Evolutionary conservation across 441 rosid species (phyloP).

Genomic region (Bruguiera hainesii): DNA sequence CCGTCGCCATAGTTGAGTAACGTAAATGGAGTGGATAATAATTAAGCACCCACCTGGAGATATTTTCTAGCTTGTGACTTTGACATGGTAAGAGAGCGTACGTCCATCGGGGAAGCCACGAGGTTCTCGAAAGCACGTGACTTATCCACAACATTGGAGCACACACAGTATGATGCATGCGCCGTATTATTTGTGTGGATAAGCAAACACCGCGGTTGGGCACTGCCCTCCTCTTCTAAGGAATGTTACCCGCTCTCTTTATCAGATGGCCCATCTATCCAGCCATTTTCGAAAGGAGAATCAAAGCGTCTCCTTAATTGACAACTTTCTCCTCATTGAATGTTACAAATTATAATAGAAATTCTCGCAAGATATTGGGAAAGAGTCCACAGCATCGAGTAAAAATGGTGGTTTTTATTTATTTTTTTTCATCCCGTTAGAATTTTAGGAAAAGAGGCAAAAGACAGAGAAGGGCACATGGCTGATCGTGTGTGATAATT

Average conservation of each 20-base stretch:
- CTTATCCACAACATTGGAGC: conserved; percentile 7
- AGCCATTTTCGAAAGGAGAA: neutral
- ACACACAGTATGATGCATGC: conserved; percentile 22
- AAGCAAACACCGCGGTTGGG: conserved; percentile 30
- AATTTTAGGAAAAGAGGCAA: neutral
- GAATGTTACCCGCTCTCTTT: conserved; percentile 9
- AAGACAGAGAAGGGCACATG: conserved; percentile 26
- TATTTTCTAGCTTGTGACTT: conserved; percentile 11
- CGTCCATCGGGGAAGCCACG: conserved; percentile 13
- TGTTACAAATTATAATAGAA: too few species aligned
- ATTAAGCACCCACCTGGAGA: neutral
- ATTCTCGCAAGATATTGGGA: neutral
- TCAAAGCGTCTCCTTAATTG: neutral
- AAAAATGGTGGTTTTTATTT: neutral
- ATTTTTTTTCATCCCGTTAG: neutral
- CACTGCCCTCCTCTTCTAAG: conserved; percentile 24
- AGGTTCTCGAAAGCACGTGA: conserved; percentile 26
- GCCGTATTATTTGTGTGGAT: conserved; percentile 23
- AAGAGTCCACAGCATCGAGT: neutral
- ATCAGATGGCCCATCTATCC: neutral
- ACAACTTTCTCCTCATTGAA: conserved; percentile 4
- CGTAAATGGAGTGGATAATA: too few species aligned
- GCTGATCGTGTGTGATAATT: conserved; percentile 22
- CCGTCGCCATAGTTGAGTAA: too few species aligned
- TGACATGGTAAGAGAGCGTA: conserved; percentile 31